phyloP scores from a whole-genome alignment of 345 rosid genomes.

The Cardamine occulta region DNA sequence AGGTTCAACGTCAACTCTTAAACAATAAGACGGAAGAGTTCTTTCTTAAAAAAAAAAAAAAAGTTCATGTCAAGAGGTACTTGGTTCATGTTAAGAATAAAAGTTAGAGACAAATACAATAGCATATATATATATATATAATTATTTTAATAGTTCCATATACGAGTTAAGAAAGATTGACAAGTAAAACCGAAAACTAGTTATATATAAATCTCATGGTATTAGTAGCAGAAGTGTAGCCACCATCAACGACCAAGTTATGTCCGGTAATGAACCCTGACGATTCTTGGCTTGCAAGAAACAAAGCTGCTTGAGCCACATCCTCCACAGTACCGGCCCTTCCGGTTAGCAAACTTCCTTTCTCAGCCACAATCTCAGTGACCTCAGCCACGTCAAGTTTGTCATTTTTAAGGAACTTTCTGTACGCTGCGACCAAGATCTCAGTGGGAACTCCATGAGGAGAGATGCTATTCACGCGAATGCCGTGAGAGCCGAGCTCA shows the following conservation, averaged over 20 bases:
- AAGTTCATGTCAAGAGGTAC: no score
- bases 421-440: slow-evolving; percentile 62
- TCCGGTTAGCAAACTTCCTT: slow-evolving; percentile 69
- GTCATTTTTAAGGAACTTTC: slow-evolving; percentile 50
- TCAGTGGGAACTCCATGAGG: slow-evolving; percentile 96
- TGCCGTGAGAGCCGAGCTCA: slow-evolving; percentile 71
- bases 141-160: not conserved
- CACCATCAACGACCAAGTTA: slow-evolving; percentile 80
- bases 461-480: slow-evolving; percentile 79
- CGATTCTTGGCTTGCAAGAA: slow-evolving; percentile 65
- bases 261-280: slow-evolving; percentile 77
- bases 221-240: slow-evolving; percentile 62
- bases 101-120: no score
- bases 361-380: slow-evolving; percentile 52
- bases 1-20: no score
- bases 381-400: slow-evolving; percentile 57
- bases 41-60: no score
- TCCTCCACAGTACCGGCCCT: slow-evolving; percentile 62
- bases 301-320: slow-evolving; percentile 72
- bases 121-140: no score
- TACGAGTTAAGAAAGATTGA: not conserved
- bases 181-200: slow-evolving; percentile 18
- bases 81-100: no score
- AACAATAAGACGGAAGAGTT: no score
- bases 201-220: slow-evolving; percentile 57